Conservation (phyloP, 2,329 filamentous ascomycete genomes). For the Colletotrichum sublineola region DNA sequence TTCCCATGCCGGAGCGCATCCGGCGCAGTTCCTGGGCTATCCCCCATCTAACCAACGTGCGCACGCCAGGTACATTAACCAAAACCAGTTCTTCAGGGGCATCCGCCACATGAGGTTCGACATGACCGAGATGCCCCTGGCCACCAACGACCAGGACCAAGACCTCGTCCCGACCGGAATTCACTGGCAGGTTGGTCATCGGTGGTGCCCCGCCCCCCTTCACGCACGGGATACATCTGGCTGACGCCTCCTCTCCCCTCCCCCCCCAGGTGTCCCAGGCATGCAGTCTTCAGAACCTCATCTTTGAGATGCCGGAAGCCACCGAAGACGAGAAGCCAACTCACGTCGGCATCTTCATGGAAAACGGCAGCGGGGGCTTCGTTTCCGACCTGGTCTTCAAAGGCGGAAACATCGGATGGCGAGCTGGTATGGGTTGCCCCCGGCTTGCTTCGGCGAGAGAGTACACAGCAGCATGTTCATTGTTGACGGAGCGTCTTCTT, state of each 20-base stretch:
- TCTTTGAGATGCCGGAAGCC: slow-evolving; percentile 58
- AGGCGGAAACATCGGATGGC: slow-evolving; percentile 69
- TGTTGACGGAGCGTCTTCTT: too few relatives aligned
- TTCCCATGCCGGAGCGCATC: too few relatives aligned
- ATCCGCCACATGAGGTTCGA: slow-evolving; percentile 75
- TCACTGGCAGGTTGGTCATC: slow-evolving; percentile 64
- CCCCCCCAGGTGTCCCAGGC: slow-evolving; percentile 64
- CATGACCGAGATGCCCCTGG: slow-evolving; percentile 62
- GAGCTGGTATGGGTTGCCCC: background rate
- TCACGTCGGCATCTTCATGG: slow-evolving; percentile 25
- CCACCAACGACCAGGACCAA: slow-evolving; percentile 45
- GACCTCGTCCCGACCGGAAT: slow-evolving; percentile 61
- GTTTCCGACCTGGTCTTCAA: slow-evolving; percentile 73
- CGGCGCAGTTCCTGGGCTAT: too few relatives aligned
- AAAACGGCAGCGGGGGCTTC: slow-evolving; percentile 56
- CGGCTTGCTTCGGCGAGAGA: too few relatives aligned
- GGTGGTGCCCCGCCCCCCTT: too few relatives aligned
- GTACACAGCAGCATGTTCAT: too few relatives aligned
- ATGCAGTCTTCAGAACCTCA: slow-evolving; percentile 63
- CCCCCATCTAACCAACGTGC: too few relatives aligned
- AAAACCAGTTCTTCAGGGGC: slow-evolving; percentile 75
- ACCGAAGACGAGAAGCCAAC: background rate
- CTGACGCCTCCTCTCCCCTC: too few relatives aligned
- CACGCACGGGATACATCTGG: too few relatives aligned
- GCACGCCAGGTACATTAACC: slow-evolving; percentile 44